phyloP scores from a whole-genome alignment of 1,139 yeast genomes.

The Kluyveromyces marxianus region DNA sequence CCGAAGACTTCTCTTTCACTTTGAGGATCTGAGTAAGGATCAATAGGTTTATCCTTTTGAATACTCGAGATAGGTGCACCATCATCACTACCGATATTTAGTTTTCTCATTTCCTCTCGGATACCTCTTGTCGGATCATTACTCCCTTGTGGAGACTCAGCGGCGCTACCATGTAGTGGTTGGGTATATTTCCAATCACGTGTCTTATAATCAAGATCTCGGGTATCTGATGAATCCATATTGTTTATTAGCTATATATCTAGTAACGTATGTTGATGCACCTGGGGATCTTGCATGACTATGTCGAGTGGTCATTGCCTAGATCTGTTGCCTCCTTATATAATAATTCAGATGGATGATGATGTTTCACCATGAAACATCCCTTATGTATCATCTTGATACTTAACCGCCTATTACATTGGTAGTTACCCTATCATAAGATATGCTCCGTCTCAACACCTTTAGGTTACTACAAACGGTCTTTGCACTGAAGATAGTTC shows the following conservation, averaged over 20 bases:
- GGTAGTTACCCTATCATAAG: too few species aligned
- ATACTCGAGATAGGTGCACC: neutral
- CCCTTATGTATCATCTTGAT: too few species aligned
- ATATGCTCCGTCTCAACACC: too few species aligned
- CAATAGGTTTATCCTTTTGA: neutral
- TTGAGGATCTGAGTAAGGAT: neutral
- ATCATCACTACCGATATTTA: neutral
- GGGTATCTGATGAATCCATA: too few species aligned
- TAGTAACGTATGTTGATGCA: too few species aligned
- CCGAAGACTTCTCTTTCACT: neutral
- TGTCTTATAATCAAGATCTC: neutral
- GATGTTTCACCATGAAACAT: too few species aligned
- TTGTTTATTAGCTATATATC: too few species aligned
- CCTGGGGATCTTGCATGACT: too few species aligned
- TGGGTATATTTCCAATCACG: neutral
- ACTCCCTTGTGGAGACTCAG: neutral
- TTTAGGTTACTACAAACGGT: neutral
- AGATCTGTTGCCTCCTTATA: too few species aligned
- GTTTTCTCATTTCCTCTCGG: neutral
- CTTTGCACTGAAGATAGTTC: constrained; percentile 35
- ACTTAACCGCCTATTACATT: too few species aligned
- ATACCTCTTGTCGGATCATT: neutral
- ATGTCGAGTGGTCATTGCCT: too few species aligned
- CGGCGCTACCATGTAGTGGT: neutral
- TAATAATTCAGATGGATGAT: too few species aligned